These are phyloP conservation scores for Suhomyces coccinellae DNA, from an alignment of 1,139 yeast species.

Conservation along the genomic window DNA sequence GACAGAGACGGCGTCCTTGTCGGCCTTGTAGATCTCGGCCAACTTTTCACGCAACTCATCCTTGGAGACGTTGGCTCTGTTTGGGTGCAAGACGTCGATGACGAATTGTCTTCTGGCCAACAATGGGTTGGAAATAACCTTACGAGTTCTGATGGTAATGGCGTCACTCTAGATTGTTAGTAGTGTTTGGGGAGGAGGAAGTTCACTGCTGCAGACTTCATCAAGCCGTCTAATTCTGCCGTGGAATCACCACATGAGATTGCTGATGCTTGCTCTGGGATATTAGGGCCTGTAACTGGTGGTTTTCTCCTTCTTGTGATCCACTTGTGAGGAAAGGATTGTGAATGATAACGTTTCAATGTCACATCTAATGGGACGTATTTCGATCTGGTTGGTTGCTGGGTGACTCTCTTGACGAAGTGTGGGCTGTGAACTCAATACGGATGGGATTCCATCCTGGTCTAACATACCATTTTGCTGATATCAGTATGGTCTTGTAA, in stretches of 20 bases:
- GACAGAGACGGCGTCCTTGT: conserved; percentile 97
- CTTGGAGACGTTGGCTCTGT: conserved; percentile 99
- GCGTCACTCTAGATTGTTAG: conserved; percentile 82
- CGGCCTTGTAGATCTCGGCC: conserved; percentile 96
- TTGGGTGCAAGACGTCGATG: conserved; percentile 99
- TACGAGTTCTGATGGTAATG: conserved; percentile 99
- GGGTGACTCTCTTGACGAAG: neutral
- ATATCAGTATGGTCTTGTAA: conserved; percentile 18
- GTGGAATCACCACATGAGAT: no score
- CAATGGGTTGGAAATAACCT: conserved; percentile 99
- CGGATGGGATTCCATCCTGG: conserved; percentile 2
- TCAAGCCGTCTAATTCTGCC: no score
- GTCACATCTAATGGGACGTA: neutral
- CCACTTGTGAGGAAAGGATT: no score
- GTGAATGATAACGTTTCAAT: no score
- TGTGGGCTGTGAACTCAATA: neutral
- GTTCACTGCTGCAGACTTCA: neutral
- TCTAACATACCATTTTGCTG: conserved; percentile 35
- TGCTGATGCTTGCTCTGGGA: no score
- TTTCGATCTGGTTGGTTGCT: neutral
- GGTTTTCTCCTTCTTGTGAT: no score
- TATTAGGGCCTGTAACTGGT: no score
- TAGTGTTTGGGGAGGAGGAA: conserved; percentile 15
- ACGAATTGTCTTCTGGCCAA: conserved; percentile 99
- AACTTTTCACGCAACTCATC: conserved; percentile 98